Conservation (phyloP, 169 alveolate genomes). For the Ichthyophthirius multifiliis region DNA sequence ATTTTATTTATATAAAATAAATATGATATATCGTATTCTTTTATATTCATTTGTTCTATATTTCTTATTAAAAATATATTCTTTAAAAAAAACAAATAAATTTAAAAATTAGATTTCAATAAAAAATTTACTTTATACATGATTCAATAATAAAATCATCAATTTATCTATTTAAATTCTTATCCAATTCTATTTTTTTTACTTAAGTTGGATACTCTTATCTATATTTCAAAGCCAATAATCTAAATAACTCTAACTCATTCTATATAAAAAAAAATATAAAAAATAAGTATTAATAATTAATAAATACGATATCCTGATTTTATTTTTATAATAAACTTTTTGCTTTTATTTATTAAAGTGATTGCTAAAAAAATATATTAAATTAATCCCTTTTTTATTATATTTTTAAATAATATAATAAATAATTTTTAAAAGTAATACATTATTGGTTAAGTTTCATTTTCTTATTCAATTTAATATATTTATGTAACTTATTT, state of each 20-base stretch:
- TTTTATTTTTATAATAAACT: not conserved
- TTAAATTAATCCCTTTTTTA: not conserved
- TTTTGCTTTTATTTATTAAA: not conserved
- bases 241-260: not conserved
- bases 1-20: too few species aligned
- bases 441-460: not conserved
- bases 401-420: not conserved
- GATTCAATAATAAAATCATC: too few species aligned
- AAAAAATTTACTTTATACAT: too few species aligned
- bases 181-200: too few species aligned
- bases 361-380: not conserved
- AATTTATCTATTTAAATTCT: too few species aligned
- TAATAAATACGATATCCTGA: not conserved
- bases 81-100: too few species aligned
- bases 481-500: not conserved
- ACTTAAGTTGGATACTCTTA: too few species aligned
- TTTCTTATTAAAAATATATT: too few species aligned
- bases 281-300: not conserved
- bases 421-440: not conserved
- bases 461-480: not conserved
- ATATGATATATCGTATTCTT: too few species aligned
- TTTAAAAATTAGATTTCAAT: too few species aligned
- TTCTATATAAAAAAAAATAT: not conserved
- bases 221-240: not conserved
- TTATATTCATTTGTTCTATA: too few species aligned